phyloP scores from a whole-genome alignment of 805 yeast genomes.

The Candida golubevii region DNA sequence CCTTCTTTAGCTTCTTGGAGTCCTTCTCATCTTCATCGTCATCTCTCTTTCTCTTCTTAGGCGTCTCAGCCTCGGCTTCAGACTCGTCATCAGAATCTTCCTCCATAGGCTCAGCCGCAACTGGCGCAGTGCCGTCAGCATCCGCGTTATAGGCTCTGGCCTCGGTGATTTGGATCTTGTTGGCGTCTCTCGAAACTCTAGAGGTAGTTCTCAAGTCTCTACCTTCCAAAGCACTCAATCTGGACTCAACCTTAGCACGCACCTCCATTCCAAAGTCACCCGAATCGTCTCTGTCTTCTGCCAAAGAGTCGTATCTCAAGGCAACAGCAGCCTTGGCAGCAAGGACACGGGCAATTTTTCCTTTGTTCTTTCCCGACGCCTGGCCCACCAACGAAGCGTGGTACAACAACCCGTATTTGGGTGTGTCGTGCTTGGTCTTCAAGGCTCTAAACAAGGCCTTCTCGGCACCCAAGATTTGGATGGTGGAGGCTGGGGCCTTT shows the following conservation, averaged over 20 bases:
- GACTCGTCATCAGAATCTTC: conserved; percentile 25
- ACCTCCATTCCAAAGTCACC: conserved; percentile 91
- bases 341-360: conserved; percentile 96
- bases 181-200: conserved; percentile 73
- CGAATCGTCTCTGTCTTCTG: conserved; percentile 94
- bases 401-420: conserved; percentile 92
- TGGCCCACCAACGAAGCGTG: conserved; percentile 92
- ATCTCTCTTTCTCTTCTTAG: conserved; percentile 19
- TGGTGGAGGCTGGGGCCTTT: conserved; percentile 98
- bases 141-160: conserved; percentile 90
- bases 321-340: conserved; percentile 99
- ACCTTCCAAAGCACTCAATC: conserved; percentile 94
- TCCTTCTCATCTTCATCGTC: conserved; percentile 16
- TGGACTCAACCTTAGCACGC: conserved; percentile 89
- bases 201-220: conserved; percentile 91
- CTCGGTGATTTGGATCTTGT: conserved; percentile 82
- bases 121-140: conserved; percentile 66
- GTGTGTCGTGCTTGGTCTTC: conserved; percentile 95
- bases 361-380: conserved; percentile 95
- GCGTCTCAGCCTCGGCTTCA: conserved; percentile 16
- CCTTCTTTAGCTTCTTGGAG: conserved; percentile 16
- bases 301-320: conserved; percentile 90
- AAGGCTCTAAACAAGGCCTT: conserved; percentile 94
- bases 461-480: conserved; percentile 96
- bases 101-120: conserved; percentile 21